Evolutionary conservation across 345 rosid species (phyloP).

Genomic region (Luvunga scandens): DNA sequence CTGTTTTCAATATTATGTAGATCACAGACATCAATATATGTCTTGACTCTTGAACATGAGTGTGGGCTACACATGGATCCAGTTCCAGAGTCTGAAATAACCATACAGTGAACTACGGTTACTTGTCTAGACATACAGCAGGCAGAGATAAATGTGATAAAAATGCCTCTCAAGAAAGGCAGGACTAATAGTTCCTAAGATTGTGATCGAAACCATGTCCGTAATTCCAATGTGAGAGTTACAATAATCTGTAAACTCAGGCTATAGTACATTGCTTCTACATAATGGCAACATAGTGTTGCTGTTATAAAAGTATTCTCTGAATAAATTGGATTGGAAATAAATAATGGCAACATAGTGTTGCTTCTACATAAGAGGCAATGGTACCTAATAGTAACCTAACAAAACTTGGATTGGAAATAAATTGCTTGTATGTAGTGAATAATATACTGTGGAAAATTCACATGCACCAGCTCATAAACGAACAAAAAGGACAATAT

Average conservation of each 20-base stretch:
- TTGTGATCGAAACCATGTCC: neutral
- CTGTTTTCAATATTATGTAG: neutral
- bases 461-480: neutral
- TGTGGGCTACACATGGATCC: neutral
- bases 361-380: neutral
- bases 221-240: neutral
- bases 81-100: neutral
- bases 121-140: neutral
- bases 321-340: too few relatives aligned
- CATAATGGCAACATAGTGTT: neutral
- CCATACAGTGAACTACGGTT: neutral
- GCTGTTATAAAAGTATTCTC: neutral
- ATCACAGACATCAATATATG: neutral
- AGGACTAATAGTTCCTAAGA: too few relatives aligned
- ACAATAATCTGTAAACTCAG: neutral
- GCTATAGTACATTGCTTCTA: neutral
- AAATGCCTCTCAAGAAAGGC: too few relatives aligned
- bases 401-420: neutral
- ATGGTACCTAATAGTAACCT: neutral
- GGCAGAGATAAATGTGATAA: too few relatives aligned
- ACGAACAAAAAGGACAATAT: neutral
- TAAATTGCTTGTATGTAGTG: neutral
- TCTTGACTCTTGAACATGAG: neutral
- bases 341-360: neutral
- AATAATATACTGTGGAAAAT: neutral